Evolutionary conservation across 2,329 filamentous ascomycete genomes (phyloP), one percentile per base, ranked within the genome.

Genomic region (Paecilomyces sp.): DNA sequence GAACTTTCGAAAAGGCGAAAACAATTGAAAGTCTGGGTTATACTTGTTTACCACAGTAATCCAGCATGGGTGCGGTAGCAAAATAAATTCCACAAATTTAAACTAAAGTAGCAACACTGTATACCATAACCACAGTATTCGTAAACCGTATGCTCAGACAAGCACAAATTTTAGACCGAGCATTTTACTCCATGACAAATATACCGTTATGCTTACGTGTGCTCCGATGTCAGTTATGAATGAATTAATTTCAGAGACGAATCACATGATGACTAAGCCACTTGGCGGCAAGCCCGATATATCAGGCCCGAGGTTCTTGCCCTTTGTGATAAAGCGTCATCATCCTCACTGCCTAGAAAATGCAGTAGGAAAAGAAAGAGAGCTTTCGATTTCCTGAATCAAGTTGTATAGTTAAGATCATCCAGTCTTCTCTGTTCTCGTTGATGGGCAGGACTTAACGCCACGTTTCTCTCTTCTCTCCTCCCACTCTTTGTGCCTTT

Each of bases 401-500:
- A 9, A 47, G 6, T 47, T 18, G 2, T 18, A 47, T 47, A 47
- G 41, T 22, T 2, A 9, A 22, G 18, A 15, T 47, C 9, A 3
- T 47, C n/a, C n/a, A 47, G 18, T 3, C n/a, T 47, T 7, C 41
- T 2, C 41, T 47, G 6, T 47, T 47, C 18, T 3, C 8, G 41
- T 47, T 47, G 2, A 47, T 47, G 15, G 41, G 41, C 15, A 47
- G 41, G 41, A 47, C 41, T 18, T 47, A n/a, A 5, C 41, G 41
- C 41, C 41, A 47, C 41, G 41, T 47, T 47, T 55, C 18, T 15
- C 22, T 24, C 30, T 33, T 33, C 25, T 30, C 7, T 52, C 24
- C n/a, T 59, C n/a, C 18, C 30, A 12, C 41, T 47, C 57, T 54
- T 22, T 41, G 31, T 33, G 30, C 60, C 22, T 57, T 31, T 57